Conservation (phyloP, 345 rosid species). For the Aquilaria malaccensis region DNA sequence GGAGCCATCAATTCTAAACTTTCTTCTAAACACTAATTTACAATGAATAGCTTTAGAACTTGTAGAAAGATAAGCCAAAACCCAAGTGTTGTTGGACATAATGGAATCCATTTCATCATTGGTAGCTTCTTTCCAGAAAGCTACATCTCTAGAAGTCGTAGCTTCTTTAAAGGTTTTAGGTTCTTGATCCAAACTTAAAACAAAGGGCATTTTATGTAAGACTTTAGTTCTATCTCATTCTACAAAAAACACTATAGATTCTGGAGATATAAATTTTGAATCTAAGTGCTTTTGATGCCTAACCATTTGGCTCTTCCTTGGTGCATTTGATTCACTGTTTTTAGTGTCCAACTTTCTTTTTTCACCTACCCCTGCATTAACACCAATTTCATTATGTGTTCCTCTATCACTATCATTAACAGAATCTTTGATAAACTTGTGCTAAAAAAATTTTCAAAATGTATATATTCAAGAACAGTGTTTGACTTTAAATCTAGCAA, state of each 20-base stretch:
- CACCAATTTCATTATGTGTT: too few relatives aligned
- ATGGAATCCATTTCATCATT: slow-evolving; percentile 8
- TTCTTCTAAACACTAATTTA: too few relatives aligned
- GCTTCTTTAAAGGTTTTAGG: neutral
- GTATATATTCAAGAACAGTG: neutral
- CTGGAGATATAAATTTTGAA: neutral
- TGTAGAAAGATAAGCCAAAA: neutral
- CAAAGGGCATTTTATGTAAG: neutral
- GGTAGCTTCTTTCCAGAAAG: neutral
- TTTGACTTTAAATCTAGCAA: neutral
- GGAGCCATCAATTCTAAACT: too few relatives aligned
- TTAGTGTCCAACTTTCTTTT: too few relatives aligned
- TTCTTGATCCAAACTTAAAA: slow-evolving; percentile 1
- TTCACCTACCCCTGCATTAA: too few relatives aligned
- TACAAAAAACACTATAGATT: neutral
- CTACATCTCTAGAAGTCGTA: neutral
- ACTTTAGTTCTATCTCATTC: neutral
- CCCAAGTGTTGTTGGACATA: slow-evolving; percentile 1
- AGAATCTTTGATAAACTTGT: neutral
- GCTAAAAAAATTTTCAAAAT: neutral
- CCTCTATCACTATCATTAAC: neutral
- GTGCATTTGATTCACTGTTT: neutral
- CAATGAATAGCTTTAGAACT: too few relatives aligned
- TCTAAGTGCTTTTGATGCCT: neutral
- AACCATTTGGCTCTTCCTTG: neutral